A percentile compares a stretch with the other conserved stretches of the same genome.
Conservation (phyloP, 805 yeast species). For the Dipodascus geniculatus region DNA sequence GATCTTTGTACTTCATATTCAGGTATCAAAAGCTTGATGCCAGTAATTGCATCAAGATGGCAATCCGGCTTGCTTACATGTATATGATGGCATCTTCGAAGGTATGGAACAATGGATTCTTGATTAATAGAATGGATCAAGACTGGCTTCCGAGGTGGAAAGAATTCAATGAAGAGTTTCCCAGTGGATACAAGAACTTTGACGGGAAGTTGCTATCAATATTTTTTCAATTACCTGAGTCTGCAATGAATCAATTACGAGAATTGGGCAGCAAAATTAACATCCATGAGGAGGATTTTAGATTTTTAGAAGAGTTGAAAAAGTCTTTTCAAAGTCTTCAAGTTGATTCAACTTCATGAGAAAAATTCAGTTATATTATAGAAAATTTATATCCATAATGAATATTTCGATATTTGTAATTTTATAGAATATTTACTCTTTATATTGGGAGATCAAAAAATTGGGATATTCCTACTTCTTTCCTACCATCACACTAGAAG, state of each 20-base stretch:
- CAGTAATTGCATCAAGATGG: not conserved
- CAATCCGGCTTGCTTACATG: not conserved
- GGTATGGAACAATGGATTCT: not conserved
- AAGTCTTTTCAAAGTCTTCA: not conserved
- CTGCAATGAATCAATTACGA: not conserved
- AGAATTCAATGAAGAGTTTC: too few relatives aligned
- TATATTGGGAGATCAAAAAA: too few relatives aligned
- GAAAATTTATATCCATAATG: too few relatives aligned
- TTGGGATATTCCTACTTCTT: too few relatives aligned
- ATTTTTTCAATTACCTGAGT: too few relatives aligned
- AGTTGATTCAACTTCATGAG: not conserved
- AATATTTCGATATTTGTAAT: not conserved
- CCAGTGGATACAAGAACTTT: not conserved
- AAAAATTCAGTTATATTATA: too few relatives aligned
- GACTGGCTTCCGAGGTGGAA: too few relatives aligned
- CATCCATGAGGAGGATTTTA: too few relatives aligned
- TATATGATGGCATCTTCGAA: not conserved
- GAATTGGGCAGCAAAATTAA: too few relatives aligned
- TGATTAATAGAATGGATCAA: too few relatives aligned
- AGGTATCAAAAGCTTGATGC: too few relatives aligned
- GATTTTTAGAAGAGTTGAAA: not conserved
- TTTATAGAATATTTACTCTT: too few relatives aligned
- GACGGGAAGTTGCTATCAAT: not conserved
- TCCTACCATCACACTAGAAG: not conserved
- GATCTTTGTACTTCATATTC: not conserved